These are phyloP conservation scores for Mycothermus thermophilus DNA, from an alignment of 495 filamentous ascomycete species.

Conservation along the genomic window DNA sequence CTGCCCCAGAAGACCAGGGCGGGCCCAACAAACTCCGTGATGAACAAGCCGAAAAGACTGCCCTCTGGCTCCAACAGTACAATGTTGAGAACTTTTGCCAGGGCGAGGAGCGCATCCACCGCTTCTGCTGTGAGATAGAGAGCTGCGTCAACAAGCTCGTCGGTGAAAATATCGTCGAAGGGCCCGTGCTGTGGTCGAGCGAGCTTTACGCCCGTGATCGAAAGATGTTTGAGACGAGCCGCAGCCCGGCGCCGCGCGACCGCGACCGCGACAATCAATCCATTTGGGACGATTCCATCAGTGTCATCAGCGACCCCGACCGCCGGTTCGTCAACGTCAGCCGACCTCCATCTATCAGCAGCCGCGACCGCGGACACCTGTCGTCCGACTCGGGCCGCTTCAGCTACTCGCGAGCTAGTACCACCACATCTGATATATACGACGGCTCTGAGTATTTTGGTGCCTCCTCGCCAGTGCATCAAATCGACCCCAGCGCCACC, in stretches of 20 bases:
- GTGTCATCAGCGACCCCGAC: slow-evolving; percentile 39
- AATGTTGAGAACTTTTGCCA: slow-evolving; percentile 88
- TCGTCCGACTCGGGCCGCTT: slow-evolving; percentile 53
- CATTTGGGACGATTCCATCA: slow-evolving; percentile 40
- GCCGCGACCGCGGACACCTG: slow-evolving; percentile 41
- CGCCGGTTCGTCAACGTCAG: slow-evolving; percentile 24
- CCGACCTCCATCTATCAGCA: slow-evolving; percentile 22
- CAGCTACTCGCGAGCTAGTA: slow-evolving; percentile 40
- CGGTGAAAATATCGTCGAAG: slow-evolving; percentile 72
- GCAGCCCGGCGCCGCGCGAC: slow-evolving; percentile 24
- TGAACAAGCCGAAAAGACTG: slow-evolving; percentile 78
- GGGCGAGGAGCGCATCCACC: slow-evolving; percentile 89
- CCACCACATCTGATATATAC: slow-evolving; percentile 45
- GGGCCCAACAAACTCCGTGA: slow-evolving; percentile 93
- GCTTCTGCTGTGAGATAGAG: slow-evolving; percentile 84
- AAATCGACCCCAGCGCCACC: slow-evolving; percentile 64
- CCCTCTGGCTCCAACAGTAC: slow-evolving; percentile 68
- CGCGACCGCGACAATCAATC: slow-evolving; percentile 24
- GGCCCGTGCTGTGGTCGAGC: slow-evolving; percentile 85
- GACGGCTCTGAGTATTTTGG: slow-evolving; percentile 62
- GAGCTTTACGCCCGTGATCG: slow-evolving; percentile 75
- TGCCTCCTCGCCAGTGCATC: slow-evolving; percentile 51
- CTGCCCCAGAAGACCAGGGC: slow-evolving; percentile 68
- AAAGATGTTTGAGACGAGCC: slow-evolving; percentile 55
- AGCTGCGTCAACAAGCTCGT: slow-evolving; percentile 76